Evolutionary conservation across 805 yeast species (phyloP).

Genomic region (Saccharomyces paradoxus): DNA sequence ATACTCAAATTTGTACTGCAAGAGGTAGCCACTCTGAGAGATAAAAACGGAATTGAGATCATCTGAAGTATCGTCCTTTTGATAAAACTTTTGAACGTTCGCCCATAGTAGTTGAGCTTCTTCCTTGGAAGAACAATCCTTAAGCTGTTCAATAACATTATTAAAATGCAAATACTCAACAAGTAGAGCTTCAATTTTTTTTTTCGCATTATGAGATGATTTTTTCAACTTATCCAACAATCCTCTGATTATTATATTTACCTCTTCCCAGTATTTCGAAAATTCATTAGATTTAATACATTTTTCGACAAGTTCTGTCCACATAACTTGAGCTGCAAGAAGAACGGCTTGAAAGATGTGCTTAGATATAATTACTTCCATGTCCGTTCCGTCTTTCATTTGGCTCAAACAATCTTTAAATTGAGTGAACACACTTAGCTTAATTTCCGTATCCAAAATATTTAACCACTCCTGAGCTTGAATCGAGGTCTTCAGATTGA

Average conservation of each 20-base stretch:
- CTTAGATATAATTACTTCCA: conserved; percentile 24
- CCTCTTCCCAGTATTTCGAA: background rate
- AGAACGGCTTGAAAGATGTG: conserved; percentile 51
- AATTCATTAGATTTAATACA: conserved; percentile 9
- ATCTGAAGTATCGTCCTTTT: conserved; percentile 22
- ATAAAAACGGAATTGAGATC: conserved; percentile 35
- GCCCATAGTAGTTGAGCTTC: conserved; percentile 37
- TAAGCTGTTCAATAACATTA: conserved; percentile 30
- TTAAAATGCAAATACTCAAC: conserved; percentile 59
- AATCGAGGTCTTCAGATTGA: conserved; percentile 31
- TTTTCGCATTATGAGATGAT: conserved; percentile 19
- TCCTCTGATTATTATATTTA: background rate
- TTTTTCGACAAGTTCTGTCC: conserved; percentile 42
- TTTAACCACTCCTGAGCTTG: conserved; percentile 48
- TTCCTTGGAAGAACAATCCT: conserved; percentile 6
- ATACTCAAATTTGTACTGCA: conserved; percentile 74
- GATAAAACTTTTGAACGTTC: conserved; percentile 44
- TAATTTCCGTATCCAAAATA: conserved; percentile 48
- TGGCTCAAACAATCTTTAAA: conserved; percentile 28
- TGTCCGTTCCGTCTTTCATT: conserved; percentile 8
- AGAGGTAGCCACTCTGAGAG: conserved; percentile 42
- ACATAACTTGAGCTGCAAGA: conserved; percentile 47
- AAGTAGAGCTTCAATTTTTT: conserved; percentile 50
- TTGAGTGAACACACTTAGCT: conserved; percentile 37
- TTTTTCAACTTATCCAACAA: background rate